Percentiles rank a stretch among this genome's conserved stretches.
These are phyloP conservation scores for Lasiodiplodia sp. DNA, from an alignment of 2,329 filamentous ascomycete species.

Conservation along the genomic window DNA sequence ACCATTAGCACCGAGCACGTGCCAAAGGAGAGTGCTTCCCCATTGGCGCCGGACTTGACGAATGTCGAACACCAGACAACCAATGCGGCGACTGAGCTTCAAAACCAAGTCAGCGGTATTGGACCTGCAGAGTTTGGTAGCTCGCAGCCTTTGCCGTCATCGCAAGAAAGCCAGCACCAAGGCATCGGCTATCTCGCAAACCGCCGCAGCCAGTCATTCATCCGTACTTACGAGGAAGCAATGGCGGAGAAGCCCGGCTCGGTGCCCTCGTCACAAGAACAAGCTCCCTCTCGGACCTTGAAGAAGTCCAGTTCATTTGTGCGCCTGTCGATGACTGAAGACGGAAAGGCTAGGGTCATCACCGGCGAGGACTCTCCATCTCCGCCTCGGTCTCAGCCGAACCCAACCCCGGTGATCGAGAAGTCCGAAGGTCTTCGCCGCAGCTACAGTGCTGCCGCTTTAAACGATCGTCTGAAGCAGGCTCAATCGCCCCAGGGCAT, in stretches of 20 bases:
- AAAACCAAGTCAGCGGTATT: constrained; percentile 35
- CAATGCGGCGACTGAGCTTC: constrained; percentile 35
- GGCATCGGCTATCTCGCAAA: constrained; percentile 54
- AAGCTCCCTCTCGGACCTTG: constrained; percentile 49
- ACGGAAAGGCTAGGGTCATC: constrained; percentile 89
- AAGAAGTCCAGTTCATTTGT: constrained; percentile 62
- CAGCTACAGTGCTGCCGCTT: constrained; percentile 70
- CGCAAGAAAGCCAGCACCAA: constrained; percentile 41
- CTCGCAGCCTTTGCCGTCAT: constrained; percentile 43
- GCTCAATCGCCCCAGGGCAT: constrained; percentile 39
- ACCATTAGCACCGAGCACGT: neutral
- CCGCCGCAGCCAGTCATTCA: constrained; percentile 52
- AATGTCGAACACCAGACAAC: constrained; percentile 35
- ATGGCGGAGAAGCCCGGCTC: neutral
- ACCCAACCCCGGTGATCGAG: constrained; percentile 53
- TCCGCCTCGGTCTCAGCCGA: constrained; percentile 63
- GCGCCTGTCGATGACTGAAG: constrained; percentile 81
- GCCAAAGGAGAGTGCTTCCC: neutral
- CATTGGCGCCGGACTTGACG: neutral
- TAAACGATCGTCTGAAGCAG: constrained; percentile 45
- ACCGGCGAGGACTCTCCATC: constrained; percentile 73
- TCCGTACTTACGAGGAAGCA: constrained; percentile 42
- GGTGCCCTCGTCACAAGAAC: constrained; percentile 5
- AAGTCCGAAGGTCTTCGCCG: constrained; percentile 66
- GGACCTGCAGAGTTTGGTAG: constrained; percentile 39